Base-by-base conservation (phyloP, 2,329 filamentous ascomycete species). In the Talaromyces piceae region DNA sequence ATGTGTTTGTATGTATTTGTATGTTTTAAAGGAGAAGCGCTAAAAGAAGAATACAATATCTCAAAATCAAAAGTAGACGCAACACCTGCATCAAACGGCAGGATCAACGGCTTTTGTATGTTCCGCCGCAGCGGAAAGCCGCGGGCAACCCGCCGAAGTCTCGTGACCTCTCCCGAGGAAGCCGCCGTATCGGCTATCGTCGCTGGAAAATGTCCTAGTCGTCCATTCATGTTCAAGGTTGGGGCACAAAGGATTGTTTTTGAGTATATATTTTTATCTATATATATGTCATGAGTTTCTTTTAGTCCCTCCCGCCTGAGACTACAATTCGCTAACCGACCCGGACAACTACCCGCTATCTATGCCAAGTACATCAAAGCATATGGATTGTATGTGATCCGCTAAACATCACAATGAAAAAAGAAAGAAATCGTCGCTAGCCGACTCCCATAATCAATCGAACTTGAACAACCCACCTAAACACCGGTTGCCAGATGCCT, bases 61-160 rank as follows among this genome's bases (percentile, higher is more conserved):
- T 33, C 13, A 5, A 37, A 9, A 20, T 9, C 20, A 37, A 12
- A 20, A 37, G 11, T 18, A 9, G 13, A 37, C 11, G 33, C n/a
- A n/a, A n/a, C n/a, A n/a, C n/a, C n/a, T n/a, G 20, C 33, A 9
- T 6, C 2, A 8, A 37, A 37, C 7, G 9, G 9, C 6, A 11
- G 26, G 3, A 2, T 11, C 1, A 3, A 20, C 16, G 16, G 33
- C 33, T 37, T 37, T 20, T 37, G 33, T 37, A 37, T 37, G 31
- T 41, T 25, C 16, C 16, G 25, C 25, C 45, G 39, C 44, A 23
- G 45, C 50, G 50, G 50, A 44, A 48, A 45, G 18, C 48, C 47
- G 31, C 51, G 51, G 51, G 46, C 45, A 33, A 23, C 27, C 39
- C 37, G 16, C 16, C 18, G 39, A 37, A 46, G 50, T 43, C 41